A percentile compares a stretch with the other conserved stretches of the same genome.
Conservation (phyloP, 495 filamentous ascomycete genomes). For the Zalerion maritima region DNA sequence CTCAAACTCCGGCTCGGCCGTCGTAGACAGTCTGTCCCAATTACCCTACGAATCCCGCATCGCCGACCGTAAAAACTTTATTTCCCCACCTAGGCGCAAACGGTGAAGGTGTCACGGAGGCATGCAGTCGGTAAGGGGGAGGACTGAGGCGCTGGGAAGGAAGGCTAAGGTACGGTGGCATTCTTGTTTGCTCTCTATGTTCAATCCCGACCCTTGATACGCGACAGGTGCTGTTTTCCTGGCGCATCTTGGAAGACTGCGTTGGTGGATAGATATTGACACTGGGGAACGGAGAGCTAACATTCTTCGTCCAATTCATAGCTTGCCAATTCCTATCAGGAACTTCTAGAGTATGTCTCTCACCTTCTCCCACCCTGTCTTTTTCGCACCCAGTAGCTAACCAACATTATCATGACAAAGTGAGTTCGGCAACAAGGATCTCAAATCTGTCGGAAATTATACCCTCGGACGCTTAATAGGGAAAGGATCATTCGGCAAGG, state of each 20-base stretch:
- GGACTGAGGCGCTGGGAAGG: slow-evolving; percentile 80
- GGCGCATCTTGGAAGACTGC: slow-evolving; percentile 1
- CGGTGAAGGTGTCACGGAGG: slow-evolving; percentile 20
- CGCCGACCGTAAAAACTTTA: too few species aligned
- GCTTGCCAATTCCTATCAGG: slow-evolving; percentile 94
- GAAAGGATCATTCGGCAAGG: slow-evolving; percentile 96
- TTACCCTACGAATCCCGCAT: too few species aligned
- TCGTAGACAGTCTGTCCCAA: too few species aligned
- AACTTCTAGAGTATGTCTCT: slow-evolving; percentile 71
- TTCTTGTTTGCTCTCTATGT: slow-evolving; percentile 4
- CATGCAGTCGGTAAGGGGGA: slow-evolving; percentile 52
- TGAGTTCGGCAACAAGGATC: slow-evolving; percentile 86
- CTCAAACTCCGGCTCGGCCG: too few species aligned
- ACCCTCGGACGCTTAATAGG: slow-evolving; percentile 81
- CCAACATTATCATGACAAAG: slow-evolving; percentile 31
- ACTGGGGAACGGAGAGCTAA: slow-evolving; percentile 4
- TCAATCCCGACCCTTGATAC: slow-evolving; percentile 2
- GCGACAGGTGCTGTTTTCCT: slow-evolving; percentile 9
- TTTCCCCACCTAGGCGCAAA: too few species aligned
- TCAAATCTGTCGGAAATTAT: slow-evolving; percentile 89
- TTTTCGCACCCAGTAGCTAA: slow-evolving; percentile 2
- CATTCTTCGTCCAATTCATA: too few species aligned
- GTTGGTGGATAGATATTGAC: slow-evolving; percentile 1
- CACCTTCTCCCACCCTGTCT: background rate
- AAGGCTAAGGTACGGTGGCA: slow-evolving; percentile 69